Base-by-base conservation (phyloP, 345 rosid genomes). In the Fremontodendron californicum region DNA sequence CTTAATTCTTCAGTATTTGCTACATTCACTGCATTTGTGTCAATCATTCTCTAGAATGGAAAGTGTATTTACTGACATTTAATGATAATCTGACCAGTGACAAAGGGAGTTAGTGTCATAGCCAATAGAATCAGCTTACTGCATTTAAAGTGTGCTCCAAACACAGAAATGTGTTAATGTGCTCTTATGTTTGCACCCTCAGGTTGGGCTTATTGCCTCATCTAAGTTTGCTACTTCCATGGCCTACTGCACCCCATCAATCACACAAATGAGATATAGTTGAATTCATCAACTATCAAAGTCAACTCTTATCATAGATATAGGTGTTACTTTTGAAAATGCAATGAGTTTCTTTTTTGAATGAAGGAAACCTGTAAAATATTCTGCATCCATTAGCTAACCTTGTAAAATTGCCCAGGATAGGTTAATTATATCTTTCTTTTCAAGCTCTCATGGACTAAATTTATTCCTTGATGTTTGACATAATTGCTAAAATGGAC, bases 141-240 rank as follows among this genome's bases (percentile, higher is more conserved):
- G 43, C 25, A n/a, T 64, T 64, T 64, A 39, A 66, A n/a, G 42
- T 31, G 67, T 62, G 42, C 40, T 62, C 40, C 67, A 62, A 62
- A 31, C 9, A 7, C 21, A 15, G 40, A 62, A 62, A 31, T 31
- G 9, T 10, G 2, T 23, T 62, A 62, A 33, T 62, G 19, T 31
- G 18, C 21, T 62, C 40, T 62, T 62, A 6, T 31, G 42, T 23
- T 62, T 31, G 67, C 67, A 62, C 65, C 16, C 42, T 39, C 39
- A 31, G 49, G 1, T 3, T 58, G 31, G 9, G 29, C 18, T 66
- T 39, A 66, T 40, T 40, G 19, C 51, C 8, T 42, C 31, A 1
- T 66, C 48, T 40, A 39, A 5, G 19, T 29, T 55, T 58, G 35
- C 31, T 61, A 61, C 33, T 51, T 4, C 19, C 35, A 13, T 27